Percentiles rank a stretch among this genome's conserved stretches.
These are phyloP conservation scores for Ministeria vibrans DNA, from an alignment of 78 protist species.

Conservation along the genomic window DNA sequence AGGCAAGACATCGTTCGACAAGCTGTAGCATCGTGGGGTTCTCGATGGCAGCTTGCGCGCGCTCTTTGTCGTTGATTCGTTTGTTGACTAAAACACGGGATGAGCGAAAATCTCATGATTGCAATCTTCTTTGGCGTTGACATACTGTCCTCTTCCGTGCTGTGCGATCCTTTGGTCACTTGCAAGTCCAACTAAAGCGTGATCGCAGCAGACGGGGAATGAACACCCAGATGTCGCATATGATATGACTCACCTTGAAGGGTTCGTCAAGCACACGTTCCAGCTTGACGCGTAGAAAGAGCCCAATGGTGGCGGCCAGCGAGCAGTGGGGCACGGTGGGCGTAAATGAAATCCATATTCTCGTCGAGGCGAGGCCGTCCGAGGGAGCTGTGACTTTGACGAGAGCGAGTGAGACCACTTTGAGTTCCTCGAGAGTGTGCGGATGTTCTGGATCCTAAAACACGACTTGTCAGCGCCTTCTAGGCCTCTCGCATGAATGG, in stretches of 20 bases:
- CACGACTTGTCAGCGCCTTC: background rate
- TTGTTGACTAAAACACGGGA: slow-evolving; percentile 46
- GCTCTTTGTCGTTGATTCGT: slow-evolving; percentile 79
- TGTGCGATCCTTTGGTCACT: background rate
- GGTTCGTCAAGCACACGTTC: background rate
- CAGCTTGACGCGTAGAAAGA: slow-evolving; percentile 14
- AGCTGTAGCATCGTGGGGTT: slow-evolving; percentile 37
- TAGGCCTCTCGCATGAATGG: background rate
- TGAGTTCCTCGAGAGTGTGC: slow-evolving; percentile 50
- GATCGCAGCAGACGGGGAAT: background rate
- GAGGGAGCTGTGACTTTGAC: background rate
- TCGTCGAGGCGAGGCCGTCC: background rate
- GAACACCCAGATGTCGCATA: background rate
- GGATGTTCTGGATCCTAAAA: slow-evolving; percentile 59
- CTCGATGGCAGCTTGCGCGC: slow-evolving; percentile 74
- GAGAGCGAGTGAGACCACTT: slow-evolving; percentile 6
- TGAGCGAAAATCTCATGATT: background rate
- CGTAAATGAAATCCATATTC: slow-evolving; percentile 10
- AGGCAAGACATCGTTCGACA: slow-evolving; percentile 58
- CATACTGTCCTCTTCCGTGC: background rate
- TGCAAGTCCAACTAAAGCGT: background rate
- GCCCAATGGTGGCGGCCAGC: slow-evolving; percentile 53
- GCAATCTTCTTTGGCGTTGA: background rate
- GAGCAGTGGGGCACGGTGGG: slow-evolving; percentile 64
- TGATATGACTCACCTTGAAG: background rate